A percentile compares a stretch with the other conserved stretches of the same genome.
phyloP scores from a whole-genome alignment of 2,329 filamentous ascomycete species.

The Lachnellula hyalina region DNA sequence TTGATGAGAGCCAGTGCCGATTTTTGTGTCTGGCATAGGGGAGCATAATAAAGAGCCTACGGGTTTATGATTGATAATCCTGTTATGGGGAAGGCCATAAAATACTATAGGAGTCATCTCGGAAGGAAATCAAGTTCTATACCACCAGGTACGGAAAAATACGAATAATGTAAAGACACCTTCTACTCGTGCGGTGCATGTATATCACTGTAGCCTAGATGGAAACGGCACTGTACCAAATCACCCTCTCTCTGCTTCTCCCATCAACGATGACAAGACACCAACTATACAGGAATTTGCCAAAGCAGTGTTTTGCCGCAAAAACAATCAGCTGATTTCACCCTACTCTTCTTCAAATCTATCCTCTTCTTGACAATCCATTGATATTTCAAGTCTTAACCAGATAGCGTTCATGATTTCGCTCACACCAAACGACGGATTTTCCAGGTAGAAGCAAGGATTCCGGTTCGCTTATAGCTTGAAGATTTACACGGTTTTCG shows the following conservation, averaged over 20 bases:
- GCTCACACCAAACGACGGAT: not conserved
- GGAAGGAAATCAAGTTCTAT: not conserved
- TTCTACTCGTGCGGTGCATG: not conserved
- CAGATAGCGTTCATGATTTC: not conserved
- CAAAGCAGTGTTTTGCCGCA: not conserved
- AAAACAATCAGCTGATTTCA: not conserved
- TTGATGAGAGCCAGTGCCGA: too few relatives aligned
- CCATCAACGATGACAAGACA: not conserved
- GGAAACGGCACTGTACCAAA: not conserved
- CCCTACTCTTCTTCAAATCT: not conserved
- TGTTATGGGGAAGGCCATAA: too few relatives aligned
- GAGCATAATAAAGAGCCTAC: too few relatives aligned
- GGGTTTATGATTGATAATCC: too few relatives aligned
- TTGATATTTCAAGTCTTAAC: not conserved
- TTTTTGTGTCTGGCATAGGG: too few relatives aligned
- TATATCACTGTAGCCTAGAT: not conserved
- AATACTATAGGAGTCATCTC: not conserved
- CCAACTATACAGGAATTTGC: not conserved
- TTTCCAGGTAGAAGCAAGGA: not conserved
- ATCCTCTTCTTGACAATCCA: not conserved
- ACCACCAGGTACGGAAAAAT: too few relatives aligned
- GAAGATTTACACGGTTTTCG: not conserved
- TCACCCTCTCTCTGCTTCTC: not conserved
- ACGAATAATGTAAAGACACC: not conserved
- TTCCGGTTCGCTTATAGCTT: not conserved